These are phyloP conservation scores for Sarocladium kiliense DNA, from an alignment of 2,329 filamentous ascomycete species.

Conservation along the genomic window DNA sequence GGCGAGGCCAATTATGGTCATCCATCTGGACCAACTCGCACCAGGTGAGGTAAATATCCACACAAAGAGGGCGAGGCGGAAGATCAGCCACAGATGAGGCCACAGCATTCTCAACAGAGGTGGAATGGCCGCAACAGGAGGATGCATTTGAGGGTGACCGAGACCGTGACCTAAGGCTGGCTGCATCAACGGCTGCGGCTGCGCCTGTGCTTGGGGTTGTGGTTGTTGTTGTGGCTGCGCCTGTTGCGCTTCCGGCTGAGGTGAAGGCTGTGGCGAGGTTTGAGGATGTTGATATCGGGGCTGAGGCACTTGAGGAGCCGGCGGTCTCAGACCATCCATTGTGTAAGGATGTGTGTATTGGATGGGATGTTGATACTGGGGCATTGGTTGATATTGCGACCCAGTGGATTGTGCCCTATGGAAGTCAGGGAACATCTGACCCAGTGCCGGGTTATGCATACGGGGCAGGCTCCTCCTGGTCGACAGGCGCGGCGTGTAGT, in stretches of 20 bases:
- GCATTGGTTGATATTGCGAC: neutral
- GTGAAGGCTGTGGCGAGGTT: neutral
- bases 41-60: slow-evolving; percentile 60
- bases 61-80: slow-evolving; percentile 53
- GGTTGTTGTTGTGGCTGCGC: slow-evolving; percentile 20
- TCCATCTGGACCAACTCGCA: slow-evolving; percentile 54
- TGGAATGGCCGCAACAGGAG: slow-evolving; percentile 23
- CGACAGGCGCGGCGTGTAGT: slow-evolving; percentile 39
- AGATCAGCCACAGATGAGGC: slow-evolving; percentile 58
- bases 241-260: slow-evolving; percentile 14
- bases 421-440: slow-evolving; percentile 12
- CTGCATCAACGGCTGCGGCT: slow-evolving; percentile 11
- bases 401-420: neutral
- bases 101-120: slow-evolving; percentile 35
- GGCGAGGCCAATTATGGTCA: slow-evolving; percentile 49
- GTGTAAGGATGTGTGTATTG: neutral
- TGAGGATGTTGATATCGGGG: slow-evolving; percentile 13
- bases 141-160: slow-evolving; percentile 27
- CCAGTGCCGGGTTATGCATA: slow-evolving; percentile 15
- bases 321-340: neutral
- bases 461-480: slow-evolving; percentile 22
- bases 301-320: slow-evolving; percentile 7
- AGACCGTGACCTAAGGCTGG: slow-evolving; percentile 14
- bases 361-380: neutral
- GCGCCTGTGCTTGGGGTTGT: slow-evolving; percentile 20